A percentile compares a stretch with the other conserved stretches of the same genome.
Conservation (phyloP, 768 basidiomycete species). For the Hirschioporus abietinus region DNA sequence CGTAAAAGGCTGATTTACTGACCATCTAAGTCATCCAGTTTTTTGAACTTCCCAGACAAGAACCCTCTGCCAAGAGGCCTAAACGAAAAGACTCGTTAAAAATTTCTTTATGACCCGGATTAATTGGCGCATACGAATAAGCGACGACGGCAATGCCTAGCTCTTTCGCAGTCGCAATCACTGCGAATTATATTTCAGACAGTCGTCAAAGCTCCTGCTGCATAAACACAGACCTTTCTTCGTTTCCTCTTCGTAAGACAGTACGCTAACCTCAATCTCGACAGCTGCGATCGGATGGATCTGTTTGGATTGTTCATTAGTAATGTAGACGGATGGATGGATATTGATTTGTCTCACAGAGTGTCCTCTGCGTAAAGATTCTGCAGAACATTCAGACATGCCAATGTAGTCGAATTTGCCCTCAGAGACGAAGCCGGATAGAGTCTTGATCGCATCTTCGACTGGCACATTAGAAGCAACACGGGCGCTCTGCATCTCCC, state of each 20-base stretch:
- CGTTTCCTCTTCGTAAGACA: constrained; percentile 50
- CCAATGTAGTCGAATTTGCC: constrained; percentile 58
- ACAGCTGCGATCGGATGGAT: constrained; percentile 52
- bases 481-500: constrained; percentile 29
- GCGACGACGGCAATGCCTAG: constrained; percentile 51
- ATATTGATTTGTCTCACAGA: constrained; percentile 18
- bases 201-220: too few relatives aligned
- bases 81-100: not conserved
- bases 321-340: not conserved
- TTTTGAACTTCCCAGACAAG: constrained; percentile 45
- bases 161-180: constrained; percentile 48
- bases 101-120: too few relatives aligned
- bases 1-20: not conserved
- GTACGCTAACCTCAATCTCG: constrained; percentile 65
- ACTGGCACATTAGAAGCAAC: constrained; percentile 38
- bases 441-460: constrained; percentile 38
- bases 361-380: constrained; percentile 37
- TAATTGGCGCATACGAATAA: constrained; percentile 35
- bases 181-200: constrained; percentile 18
- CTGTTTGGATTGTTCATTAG: constrained; percentile 20
- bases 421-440: constrained; percentile 44
- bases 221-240: constrained; percentile 30
- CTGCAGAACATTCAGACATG: constrained; percentile 47
- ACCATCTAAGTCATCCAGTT: constrained; percentile 23
- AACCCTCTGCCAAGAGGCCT: constrained; percentile 47